Evolutionary conservation across 306 rosid species (phyloP).

Genomic region (Glycyrrhiza uralensis): DNA sequence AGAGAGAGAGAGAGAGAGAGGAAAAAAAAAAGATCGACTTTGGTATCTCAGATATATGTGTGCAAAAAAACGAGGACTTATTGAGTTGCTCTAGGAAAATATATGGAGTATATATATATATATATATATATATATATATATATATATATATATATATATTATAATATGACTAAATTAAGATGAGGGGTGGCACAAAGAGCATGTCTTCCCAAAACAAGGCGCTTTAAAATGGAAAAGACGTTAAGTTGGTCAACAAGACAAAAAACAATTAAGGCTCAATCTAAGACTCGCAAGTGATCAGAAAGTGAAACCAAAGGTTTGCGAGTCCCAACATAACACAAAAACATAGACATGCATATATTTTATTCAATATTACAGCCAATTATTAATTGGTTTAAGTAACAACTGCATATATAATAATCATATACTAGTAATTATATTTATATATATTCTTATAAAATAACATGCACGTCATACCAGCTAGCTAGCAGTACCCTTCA

Average conservation of each 20-base stretch:
- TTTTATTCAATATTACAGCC: slow-evolving; percentile 20
- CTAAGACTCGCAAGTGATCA: neutral
- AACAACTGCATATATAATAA: neutral
- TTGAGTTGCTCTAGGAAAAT: too few relatives aligned
- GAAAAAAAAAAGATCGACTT: too few relatives aligned
- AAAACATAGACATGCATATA: neutral
- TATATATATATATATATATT: too few relatives aligned
- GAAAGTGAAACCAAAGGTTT: slow-evolving; percentile 1
- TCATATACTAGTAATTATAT: too few relatives aligned
- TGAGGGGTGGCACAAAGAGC: neutral
- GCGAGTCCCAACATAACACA: neutral
- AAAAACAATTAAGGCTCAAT: too few relatives aligned
- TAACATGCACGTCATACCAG: neutral
- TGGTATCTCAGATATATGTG: too few relatives aligned
- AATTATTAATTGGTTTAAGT: neutral
- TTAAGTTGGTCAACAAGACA: slow-evolving; percentile 17
- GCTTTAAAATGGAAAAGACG: neutral
- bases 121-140: too few relatives aligned
- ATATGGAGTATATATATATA: too few relatives aligned
- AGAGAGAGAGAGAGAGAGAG: too few relatives aligned
- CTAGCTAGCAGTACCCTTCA: neutral
- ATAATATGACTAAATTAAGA: neutral
- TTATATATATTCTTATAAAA: too few relatives aligned
- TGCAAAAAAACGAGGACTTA: too few relatives aligned
- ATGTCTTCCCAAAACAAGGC: slow-evolving; percentile 3